phyloP scores from a whole-genome alignment of 164 flowering plant species.

The Magnolia changhungtana region DNA sequence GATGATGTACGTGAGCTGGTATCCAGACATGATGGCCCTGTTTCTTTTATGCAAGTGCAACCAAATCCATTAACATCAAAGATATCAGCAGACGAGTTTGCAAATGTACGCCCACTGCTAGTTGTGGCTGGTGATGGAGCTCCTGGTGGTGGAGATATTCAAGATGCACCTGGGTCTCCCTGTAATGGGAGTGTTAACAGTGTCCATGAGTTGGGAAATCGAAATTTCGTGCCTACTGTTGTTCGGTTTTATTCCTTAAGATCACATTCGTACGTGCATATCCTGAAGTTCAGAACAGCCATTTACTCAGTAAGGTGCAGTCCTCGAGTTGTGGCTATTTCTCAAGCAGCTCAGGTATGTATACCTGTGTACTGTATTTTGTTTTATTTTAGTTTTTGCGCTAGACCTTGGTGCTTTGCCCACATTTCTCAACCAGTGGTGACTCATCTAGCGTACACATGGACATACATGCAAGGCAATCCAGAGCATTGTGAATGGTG shows the following conservation, averaged over 20 bases:
- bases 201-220: conserved; percentile 35
- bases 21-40: conserved; percentile 67
- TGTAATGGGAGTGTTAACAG: conserved; percentile 30
- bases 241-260: conserved; percentile 68
- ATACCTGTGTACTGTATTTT: background rate
- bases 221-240: conserved; percentile 39
- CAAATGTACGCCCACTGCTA: conserved; percentile 57
- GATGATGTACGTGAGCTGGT: conserved; percentile 64
- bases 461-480: background rate
- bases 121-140: conserved; percentile 56
- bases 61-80: conserved; percentile 49
- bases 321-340: conserved; percentile 61
- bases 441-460: background rate
- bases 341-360: conserved; percentile 71
- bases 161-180: conserved; percentile 31
- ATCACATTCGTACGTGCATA: conserved; percentile 68
- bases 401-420: background rate
- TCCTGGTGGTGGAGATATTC: conserved; percentile 27
- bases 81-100: conserved; percentile 47
- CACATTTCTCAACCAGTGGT: background rate
- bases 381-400: background rate
- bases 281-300: conserved; percentile 60
- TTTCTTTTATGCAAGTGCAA: conserved; percentile 65
- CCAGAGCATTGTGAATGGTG: background rate
- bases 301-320: conserved; percentile 78